Base-by-base conservation (phyloP, 352 stramenopile genomes). In the Phytophthora citrophthora region DNA sequence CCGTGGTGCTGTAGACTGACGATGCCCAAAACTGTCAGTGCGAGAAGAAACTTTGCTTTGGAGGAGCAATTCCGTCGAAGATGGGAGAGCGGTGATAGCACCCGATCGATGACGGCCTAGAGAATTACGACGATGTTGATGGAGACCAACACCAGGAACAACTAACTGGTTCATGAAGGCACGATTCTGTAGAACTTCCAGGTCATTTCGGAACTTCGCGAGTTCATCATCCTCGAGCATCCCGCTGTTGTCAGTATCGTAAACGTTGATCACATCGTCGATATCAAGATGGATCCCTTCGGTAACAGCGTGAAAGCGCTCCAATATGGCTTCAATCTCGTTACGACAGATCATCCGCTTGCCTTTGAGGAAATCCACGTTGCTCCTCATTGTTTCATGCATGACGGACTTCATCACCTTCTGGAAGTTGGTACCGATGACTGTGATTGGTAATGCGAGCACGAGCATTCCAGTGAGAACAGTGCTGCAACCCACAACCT, bases 341-440 rank as follows among this genome's bases (percentile, higher is more conserved):
- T 91, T 74, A 12, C 83, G 77, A 16, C 81, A 89, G 27, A 92
- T 48, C 70, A 89, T 85, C 24, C 76, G 81, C 47, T 90, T 90
- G 29, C 83, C 81, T 50, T 86, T 87, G 43, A 92, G 74, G 53
- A 76, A 90, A 54, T 91, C 85, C 18, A 93, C 79, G 59, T 90
- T 91, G 24, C 73, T 83, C 49, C 89, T 90, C 77, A 91, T 91
- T 2, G 85, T 91, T 61, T 90, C 67, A 26, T 91, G 85, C 63
- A 90, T 79, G 31, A 90, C 72, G 2, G 72, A 81, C 63, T 93
- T 93, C 85, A 93, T 91, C 39, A 91, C 82, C 53, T 93, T 91
- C 58, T 93, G 85, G 56, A 93, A 93, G 43, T 93, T 93, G 12
- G 81, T 90, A 20, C 89, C 91, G 45, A 97, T 94, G n/a, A 97